Base-by-base conservation (phyloP, 768 basidiomycete genomes). In the Cyclocybe aegerita region DNA sequence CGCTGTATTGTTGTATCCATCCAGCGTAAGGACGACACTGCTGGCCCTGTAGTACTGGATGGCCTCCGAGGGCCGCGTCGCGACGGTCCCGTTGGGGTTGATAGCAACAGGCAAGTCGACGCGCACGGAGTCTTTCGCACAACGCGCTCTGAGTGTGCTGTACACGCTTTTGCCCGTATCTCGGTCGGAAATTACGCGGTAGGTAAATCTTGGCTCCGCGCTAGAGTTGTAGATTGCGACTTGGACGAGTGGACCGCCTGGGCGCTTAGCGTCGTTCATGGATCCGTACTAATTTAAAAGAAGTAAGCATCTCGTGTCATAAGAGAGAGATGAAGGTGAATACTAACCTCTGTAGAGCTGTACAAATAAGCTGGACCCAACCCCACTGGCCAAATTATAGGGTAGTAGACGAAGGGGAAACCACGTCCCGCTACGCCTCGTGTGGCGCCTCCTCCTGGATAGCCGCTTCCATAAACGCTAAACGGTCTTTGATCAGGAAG, bases 381-480 rank as follows among this genome's bases (percentile, higher is more conserved):
- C 52, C 54, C 64, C 39, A 30, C 65, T 31, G 36, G 46, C 1
- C 77, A 83, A 1, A 71, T 67, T 10, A 83, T n/a, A 1, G 81
- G 81, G 78, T 80, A 83, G 64, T 72, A 83, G 55, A 70, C 72
- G 48, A 81, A 83, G 4, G 82, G 82, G 59, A 83, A 82, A 4
- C 70, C 70, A 0, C 73, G 67, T 0, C 72, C 72, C 1, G 46
- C 35, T 10, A 80, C 77, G 12, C 79, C 78, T 4, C 67, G 23
- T 23, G 23, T 65, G 10, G 66, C 65, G 4, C 52, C 33, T 16
- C 70, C 29, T 1, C 78, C 78, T 16, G 81, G 81, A 52, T 82
- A 83, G 1, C 81, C 81, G 50, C 79, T 82, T 3, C 82, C 81
- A 48, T 81, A 83, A 0, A 57, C 51, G 14, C 80, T 81, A 40